These are phyloP conservation scores for Peltaster fructicola DNA, from an alignment of 2,329 filamentous ascomycete species.

Conservation along the genomic window DNA sequence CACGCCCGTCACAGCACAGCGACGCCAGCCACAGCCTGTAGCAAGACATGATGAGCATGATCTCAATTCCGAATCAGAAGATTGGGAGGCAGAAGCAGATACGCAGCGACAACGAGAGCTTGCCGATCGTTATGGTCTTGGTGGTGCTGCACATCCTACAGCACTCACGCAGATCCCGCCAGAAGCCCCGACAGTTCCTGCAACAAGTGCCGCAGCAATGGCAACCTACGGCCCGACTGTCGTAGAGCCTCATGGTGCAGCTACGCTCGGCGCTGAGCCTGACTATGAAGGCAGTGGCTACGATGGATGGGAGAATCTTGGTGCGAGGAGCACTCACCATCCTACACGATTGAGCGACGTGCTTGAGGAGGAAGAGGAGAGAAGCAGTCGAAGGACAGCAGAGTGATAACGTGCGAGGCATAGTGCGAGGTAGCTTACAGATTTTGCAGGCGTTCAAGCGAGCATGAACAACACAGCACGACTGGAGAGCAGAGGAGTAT, in stretches of 20 bases:
- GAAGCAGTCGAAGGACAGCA: slow-evolving; percentile 17
- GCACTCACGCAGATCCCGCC: slow-evolving; percentile 11
- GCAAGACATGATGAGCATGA: no score
- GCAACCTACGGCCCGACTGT: slow-evolving; percentile 10
- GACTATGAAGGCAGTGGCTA: slow-evolving; percentile 36
- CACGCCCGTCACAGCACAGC: slow-evolving; percentile 9
- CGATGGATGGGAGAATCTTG: slow-evolving; percentile 51
- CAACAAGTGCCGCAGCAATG: slow-evolving; percentile 18
- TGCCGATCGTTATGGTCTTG: slow-evolving; percentile 26
- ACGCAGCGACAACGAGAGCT: slow-evolving; percentile 31
- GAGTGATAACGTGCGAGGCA: no score
- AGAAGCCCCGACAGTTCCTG: slow-evolving; percentile 14
- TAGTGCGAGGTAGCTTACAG: no score
- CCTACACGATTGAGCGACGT: slow-evolving; percentile 80
- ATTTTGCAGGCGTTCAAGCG: no score
- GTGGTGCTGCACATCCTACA: slow-evolving; percentile 6
- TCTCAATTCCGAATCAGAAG: slow-evolving; percentile 29
- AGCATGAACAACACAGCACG: no score
- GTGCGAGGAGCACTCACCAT: slow-evolving; percentile 50
- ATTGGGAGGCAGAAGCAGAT: slow-evolving; percentile 37
- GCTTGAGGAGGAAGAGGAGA: slow-evolving; percentile 59
- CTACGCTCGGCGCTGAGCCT: slow-evolving; percentile 9
- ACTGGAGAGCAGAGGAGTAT: no score
- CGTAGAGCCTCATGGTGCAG: no score
- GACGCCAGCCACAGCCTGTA: slow-evolving; percentile 16